phyloP scores from a whole-genome alignment of 176 grass and related monocot species.

The Eragrostis curvula region DNA sequence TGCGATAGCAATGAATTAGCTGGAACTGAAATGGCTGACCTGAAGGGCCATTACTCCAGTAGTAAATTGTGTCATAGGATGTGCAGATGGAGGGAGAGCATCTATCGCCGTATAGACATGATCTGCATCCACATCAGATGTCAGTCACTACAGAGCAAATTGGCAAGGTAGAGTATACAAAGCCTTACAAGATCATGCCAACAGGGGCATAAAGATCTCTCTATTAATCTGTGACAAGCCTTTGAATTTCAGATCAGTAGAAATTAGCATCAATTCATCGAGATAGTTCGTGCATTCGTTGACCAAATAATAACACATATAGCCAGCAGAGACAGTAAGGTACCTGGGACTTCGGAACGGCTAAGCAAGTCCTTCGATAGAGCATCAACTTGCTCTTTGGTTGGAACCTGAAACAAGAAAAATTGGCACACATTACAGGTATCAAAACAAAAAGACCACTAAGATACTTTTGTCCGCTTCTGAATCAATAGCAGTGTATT shows the following conservation, averaged over 20 bases:
- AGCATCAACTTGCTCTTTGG: conserved; percentile 84
- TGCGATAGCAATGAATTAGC: neutral
- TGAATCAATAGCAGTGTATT: conserved; percentile 8
- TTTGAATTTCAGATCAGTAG: conserved; percentile 7
- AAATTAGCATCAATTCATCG: neutral
- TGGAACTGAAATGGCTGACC: conserved; percentile 42
- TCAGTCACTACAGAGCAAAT: conserved; percentile 16
- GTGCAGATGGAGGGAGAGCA: conserved; percentile 84
- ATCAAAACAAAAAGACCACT: neutral
- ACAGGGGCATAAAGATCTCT: conserved; percentile 15
- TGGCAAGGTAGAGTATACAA: conserved; percentile 9
- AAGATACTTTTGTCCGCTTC: neutral
- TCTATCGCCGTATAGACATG: conserved; percentile 90
- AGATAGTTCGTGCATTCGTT: neutral
- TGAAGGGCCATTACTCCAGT: conserved; percentile 98
- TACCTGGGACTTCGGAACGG: conserved; percentile 89
- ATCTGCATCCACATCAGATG: conserved; percentile 53
- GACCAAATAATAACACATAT: conserved; percentile 5
- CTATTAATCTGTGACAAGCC: neutral
- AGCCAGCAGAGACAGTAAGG: conserved; percentile 9
- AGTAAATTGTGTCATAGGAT: conserved; percentile 95
- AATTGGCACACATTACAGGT: neutral
- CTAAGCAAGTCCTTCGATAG: conserved; percentile 72
- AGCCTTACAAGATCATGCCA: neutral
- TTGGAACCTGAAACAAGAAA: conserved; percentile 71